Base-by-base conservation (phyloP, 169 alveolate species). In the Cryptosporidium ubiquitum region DNA sequence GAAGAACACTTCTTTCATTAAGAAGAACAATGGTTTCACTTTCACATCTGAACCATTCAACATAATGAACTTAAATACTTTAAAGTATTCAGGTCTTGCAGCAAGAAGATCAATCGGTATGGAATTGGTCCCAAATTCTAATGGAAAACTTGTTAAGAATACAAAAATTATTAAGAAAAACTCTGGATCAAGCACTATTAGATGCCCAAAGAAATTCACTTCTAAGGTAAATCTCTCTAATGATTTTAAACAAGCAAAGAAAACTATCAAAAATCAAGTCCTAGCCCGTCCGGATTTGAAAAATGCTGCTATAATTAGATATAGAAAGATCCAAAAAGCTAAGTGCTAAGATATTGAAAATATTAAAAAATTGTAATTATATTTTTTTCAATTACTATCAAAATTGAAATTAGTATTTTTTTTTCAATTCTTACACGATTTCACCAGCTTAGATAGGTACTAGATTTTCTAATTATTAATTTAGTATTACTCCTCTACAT, bases 41-140 rank as follows among this genome's bases (percentile, higher is more conserved):
- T 61, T 79, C 2, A 79, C 89, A 5, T 40, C 60, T 42, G 89
- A 79, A 33, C 89, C 89, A 42, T 79, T 37, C 49, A 79, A 79
- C 51, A 44, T 79, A 39, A 37, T 31, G 69, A 64, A 58, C 40
- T 31, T 29, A 29, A 33, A 79, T 42, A 44, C 79, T 7, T 49
- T 79, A n/a, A 79, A 79, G 66, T 79, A 61, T 29, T 79, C 89
- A 37, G 89, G 89, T 42, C 64, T 79, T 31, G 89, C 89, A 33
- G 40, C 73, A 20, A 79, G 47, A n/a, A 79, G 61, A 3, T 58
- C 89, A n/a, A 61, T 79, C 10, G 39, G 79, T 16, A 58, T 79
- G 73, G 75, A 79, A 40, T 39, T 79, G 10, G 75, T 31, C n/a
- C 49, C 44, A 66, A 79, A 29, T 42, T 29, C 73, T n/a, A 79